Base-by-base conservation (phyloP, 2,329 filamentous ascomycete genomes). In the Paracoccidioides brasiliensis region DNA sequence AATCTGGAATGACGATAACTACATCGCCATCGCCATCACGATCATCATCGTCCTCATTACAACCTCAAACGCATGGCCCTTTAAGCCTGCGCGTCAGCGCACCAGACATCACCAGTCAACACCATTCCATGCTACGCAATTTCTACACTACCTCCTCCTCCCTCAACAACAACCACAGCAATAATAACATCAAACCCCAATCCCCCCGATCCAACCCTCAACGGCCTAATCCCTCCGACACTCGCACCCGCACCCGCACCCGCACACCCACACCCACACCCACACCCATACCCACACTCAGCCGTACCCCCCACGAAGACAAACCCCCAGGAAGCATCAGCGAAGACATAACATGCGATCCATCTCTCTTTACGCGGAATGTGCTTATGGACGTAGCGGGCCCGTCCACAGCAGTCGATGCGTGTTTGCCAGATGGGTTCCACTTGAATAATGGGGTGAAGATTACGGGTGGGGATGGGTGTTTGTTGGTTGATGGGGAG, bases 341-440 rank as follows among this genome's bases (percentile, higher is more conserved):
- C 14, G 28, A 38, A n/a, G 43, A 40, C 22, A 28, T 10, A 15
- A 37, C n/a, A 9, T n/a, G 45, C 30, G 55, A 54, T 28, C 59
- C 60, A 1, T 85, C 93, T 71, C 89, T 97, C 62, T 75, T 72
- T 44, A 78, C 80, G 12, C 78, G 97, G 60, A 84, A 98, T 68
- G 84, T 98, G 5, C 78, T 97, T 4, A 84, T 81, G 43, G 83
- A 82, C 61, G 82, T 83, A 0, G 86, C 89, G 0, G 76, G 81
- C 3, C 93, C 91, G 0, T 83, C 89, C 0, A 95, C 89, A 0
- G 83, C 83, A 1, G 82, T 98, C 48, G 90, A 96, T 63, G 83
- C 86, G 5, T 95, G 88, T 72, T 81, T 86, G 57, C 74, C 79
- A 57, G 84, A 91, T 64, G 93, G 93, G 1, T 98, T 98, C 70